These are phyloP conservation scores for Pulicaria dysenterica DNA, from an alignment of 129 eudicot species.

Conservation along the genomic window DNA sequence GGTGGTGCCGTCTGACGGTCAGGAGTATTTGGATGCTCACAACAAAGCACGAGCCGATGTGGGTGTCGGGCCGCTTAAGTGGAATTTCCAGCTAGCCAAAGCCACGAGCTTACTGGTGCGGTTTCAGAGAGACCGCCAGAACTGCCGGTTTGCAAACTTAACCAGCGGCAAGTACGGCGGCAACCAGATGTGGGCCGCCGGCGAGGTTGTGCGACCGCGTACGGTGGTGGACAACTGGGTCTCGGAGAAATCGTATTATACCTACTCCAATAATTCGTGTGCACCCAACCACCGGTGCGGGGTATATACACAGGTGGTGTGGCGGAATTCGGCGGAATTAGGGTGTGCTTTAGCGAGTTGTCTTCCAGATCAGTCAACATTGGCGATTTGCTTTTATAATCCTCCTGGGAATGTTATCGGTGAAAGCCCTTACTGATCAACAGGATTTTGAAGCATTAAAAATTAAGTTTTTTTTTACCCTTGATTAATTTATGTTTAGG, in stretches of 20 bases:
- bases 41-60: conserved; percentile 70
- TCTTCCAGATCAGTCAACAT: conserved; percentile 43
- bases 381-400: conserved; percentile 81
- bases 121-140: conserved; percentile 64
- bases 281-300: conserved; percentile 66
- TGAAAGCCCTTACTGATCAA: conserved; percentile 68
- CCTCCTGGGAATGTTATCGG: conserved; percentile 92
- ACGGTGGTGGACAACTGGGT: conserved; percentile 74
- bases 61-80: conserved; percentile 62
- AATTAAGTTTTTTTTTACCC: conserved; percentile 22
- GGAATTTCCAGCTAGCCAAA: conserved; percentile 66
- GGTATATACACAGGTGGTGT: conserved; percentile 92
- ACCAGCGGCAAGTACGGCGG: conserved; percentile 67
- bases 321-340: conserved; percentile 69
- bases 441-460: not conserved
- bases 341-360: conserved; percentile 81
- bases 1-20: conserved; percentile 37
- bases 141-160: conserved; percentile 71
- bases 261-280: conserved; percentile 63
- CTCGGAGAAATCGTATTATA: conserved; percentile 66
- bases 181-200: conserved; percentile 72
- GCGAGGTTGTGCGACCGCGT: conserved; percentile 47
- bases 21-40: conserved; percentile 72
- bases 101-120: conserved; percentile 64
- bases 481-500: conserved; percentile 14